Evolutionary conservation across 1,284 basidiomycete genomes (phyloP), one percentile per base, ranked within the genome.

Genomic region (Crepidotus sp.): DNA sequence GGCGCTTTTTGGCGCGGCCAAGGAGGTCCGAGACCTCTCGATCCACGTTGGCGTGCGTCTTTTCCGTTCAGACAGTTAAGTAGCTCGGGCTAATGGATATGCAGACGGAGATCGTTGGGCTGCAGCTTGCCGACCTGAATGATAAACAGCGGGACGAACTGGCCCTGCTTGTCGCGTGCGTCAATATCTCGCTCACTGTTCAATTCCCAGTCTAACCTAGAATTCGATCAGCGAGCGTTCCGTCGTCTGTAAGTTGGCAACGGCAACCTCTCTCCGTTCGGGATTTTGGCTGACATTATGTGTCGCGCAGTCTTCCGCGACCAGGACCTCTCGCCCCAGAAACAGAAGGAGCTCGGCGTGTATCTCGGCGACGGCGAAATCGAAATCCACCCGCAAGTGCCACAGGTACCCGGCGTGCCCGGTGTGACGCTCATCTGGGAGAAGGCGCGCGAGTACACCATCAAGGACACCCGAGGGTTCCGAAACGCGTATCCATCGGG

Each of bases 131-230:
- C 42, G 65, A 70, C 50, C 59, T 74, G 36, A 59, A 62, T 8
- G 54, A 60, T 42, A 37, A 57, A 29, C 71, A 76, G 54, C 73
- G 71, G 57, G 73, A 75, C 42, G 74, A 75, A 42, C 63, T 74
- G 64, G 51, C 51, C 1, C 45, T 52, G 8, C 51, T 52, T 13
- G 45, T 52, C 22, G 51, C 51, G 50, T 51, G 29, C 34, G 45
- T 48, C 6, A 11, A 8, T 18, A 14, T n/a, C 9, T 22, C 8
- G 6, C 22, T 40, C 10, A n/a, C 11, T 9, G 1, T 31, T 1
- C 10, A 26, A 6, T 8, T 6, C 10, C 6, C 1, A n/a, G 15
- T 4, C 36, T 32, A 29, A 27, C 1, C 19, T 1, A n/a, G 4
- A 18, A 8, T 30, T 17, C 8, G 17, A 14, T 24, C 21, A 50